Evolutionary conservation across 1,284 basidiomycete genomes (phyloP).

Genomic region (Stereum hirsutum): DNA sequence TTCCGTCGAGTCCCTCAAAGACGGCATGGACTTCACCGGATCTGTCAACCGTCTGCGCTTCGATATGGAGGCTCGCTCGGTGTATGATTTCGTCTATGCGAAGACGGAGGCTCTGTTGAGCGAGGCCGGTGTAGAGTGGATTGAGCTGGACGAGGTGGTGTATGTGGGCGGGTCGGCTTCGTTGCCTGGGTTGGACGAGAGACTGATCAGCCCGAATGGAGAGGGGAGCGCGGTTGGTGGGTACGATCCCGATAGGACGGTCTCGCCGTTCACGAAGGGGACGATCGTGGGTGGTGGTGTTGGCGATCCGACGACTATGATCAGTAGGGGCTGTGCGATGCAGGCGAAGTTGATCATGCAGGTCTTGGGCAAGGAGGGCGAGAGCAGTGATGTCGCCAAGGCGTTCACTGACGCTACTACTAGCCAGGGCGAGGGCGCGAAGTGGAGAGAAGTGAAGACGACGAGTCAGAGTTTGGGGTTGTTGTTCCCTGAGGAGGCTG

Average conservation of each 20-base stretch:
- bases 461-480: constrained; percentile 57
- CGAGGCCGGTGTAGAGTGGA: constrained; percentile 60
- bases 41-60: constrained; percentile 93
- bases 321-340: constrained; percentile 83
- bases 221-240: too few relatives aligned
- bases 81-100: constrained; percentile 66
- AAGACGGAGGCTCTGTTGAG: constrained; percentile 58
- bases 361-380: constrained; percentile 34
- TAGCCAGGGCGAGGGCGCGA: too few relatives aligned
- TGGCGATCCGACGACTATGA: constrained; percentile 82
- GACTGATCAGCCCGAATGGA: too few relatives aligned
- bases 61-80: constrained; percentile 73
- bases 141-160: constrained; percentile 84
- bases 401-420: constrained; percentile 43
- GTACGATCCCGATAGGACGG: constrained; percentile 63
- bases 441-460: constrained; percentile 37
- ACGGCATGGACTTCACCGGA: constrained; percentile 88
- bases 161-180: constrained; percentile 87
- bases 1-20: constrained; percentile 90
- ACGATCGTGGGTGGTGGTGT: constrained; percentile 62
- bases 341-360: constrained; percentile 71
- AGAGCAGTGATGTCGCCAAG: constrained; percentile 40
- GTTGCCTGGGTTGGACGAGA: constrained; percentile 78
- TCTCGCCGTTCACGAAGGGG: constrained; percentile 55
- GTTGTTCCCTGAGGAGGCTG: constrained; percentile 57